phyloP scores from a whole-genome alignment of 495 filamentous ascomycete species.

The Podospora tetraspora region DNA sequence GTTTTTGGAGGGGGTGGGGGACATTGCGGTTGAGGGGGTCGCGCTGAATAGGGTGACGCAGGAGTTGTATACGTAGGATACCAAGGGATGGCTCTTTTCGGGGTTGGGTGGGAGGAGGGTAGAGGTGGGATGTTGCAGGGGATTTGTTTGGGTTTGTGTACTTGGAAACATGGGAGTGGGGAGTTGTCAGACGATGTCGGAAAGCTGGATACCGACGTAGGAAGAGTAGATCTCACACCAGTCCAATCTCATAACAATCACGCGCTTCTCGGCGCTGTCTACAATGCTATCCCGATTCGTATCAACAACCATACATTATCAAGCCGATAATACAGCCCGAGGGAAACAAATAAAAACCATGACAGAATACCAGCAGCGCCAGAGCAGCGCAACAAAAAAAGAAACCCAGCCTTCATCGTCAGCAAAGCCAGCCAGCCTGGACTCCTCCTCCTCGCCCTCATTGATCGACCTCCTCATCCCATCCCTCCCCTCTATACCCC shows the following conservation, averaged over 20 bases:
- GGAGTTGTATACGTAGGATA: constrained; percentile 69
- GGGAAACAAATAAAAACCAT: not conserved
- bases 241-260: not conserved
- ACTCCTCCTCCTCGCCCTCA: not conserved
- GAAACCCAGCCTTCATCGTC: not conserved
- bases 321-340: not conserved
- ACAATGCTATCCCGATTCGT: not conserved
- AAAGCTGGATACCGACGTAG: no score
- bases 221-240: no score
- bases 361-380: not conserved
- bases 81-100: not conserved
- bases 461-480: not conserved
- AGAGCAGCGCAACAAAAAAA: not conserved
- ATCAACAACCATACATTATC: not conserved
- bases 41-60: constrained; percentile 75
- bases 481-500: not conserved
- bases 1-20: constrained; percentile 76
- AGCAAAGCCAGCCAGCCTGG: not conserved
- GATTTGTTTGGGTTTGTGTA: no score
- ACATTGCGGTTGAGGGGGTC: constrained; percentile 82
- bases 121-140: no score
- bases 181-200: no score
- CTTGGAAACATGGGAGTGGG: no score
- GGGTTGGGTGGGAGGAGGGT: not conserved
- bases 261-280: not conserved